Percentiles rank a stretch among this genome's conserved stretches.
These are phyloP conservation scores for Lactarius sp. DNA, from an alignment of 768 basidiomycete species.

Conservation along the genomic window DNA sequence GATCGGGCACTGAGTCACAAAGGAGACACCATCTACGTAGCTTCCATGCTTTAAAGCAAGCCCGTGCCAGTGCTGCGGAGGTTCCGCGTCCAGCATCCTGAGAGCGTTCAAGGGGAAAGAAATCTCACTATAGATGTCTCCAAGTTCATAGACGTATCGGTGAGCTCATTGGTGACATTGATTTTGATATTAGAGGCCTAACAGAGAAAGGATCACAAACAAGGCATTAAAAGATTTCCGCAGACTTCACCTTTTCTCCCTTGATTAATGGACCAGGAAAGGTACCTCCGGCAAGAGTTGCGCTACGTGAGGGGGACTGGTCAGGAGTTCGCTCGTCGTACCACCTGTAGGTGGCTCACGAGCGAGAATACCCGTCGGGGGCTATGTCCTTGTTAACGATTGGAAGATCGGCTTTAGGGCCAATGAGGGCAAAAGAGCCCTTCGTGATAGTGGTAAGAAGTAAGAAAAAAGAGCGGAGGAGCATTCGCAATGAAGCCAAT, in stretches of 20 bases:
- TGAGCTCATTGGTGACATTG: conserved; percentile 42
- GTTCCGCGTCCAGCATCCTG: background rate
- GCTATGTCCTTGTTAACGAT: conserved; percentile 24
- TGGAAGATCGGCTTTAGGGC: conserved; percentile 23
- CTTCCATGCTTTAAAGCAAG: conserved; percentile 39
- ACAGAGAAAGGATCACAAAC: background rate
- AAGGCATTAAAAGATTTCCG: background rate
- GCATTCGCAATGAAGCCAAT: background rate
- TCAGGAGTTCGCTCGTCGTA: background rate
- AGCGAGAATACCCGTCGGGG: conserved; percentile 29
- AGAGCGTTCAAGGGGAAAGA: background rate
- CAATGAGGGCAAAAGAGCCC: conserved; percentile 21
- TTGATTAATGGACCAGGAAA: conserved; percentile 17
- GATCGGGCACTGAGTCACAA: conserved; percentile 45
- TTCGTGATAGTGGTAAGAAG: conserved; percentile 10
- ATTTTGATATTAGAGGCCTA: conserved; percentile 21
- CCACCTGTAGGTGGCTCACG: background rate
- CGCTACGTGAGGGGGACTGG: background rate
- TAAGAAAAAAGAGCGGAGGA: background rate
- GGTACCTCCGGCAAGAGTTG: background rate
- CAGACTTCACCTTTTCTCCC: background rate
- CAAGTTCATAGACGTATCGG: conserved; percentile 42
- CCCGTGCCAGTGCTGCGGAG: conserved; percentile 52
- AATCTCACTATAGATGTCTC: conserved; percentile 43
- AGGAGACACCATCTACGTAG: conserved; percentile 41